Evolutionary conservation across 2,329 filamentous ascomycete genomes (phyloP), one percentile per base, ranked within the genome.

Genomic region (Aspergillus sp.): DNA sequence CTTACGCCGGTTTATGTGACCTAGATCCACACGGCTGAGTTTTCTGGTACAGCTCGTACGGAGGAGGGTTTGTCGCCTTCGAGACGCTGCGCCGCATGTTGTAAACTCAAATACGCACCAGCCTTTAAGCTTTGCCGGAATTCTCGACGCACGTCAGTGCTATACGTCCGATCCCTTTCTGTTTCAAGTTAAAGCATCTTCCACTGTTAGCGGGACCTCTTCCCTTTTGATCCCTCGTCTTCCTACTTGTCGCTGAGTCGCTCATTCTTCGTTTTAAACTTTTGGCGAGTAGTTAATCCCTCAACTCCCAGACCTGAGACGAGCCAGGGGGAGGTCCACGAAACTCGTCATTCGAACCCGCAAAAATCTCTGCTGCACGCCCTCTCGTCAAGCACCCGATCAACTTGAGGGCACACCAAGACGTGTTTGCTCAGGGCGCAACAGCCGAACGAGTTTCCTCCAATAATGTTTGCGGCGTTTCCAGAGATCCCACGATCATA

Each of bases 381-480:
- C 45, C 7, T 15, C 53, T 25, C 43, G 11, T 30, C 53, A 55
- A 55, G 47, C 47, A 57, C 54, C 43, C 46, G 28, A 49, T 50
- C 47, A 30, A 34, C 34, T 34, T 30, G 31, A 41, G 15, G 15
- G 34, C 34, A 41, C 34, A 15, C 11, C 34, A 17, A 15, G 25
- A 11, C n/a, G 19, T 23, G 46, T 46, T 22, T 17, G 52, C 38
- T 41, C 49, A 25, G 47, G 47, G 9, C 43, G 53, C 54, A 54
- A 19, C 15, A 15, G 23, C 17, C 15, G 30, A 13, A 3, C 30
- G 48, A 28, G 13, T 22, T 25, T 13, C 48, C 17, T 25, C 47
- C 45, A 57, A 64, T 59, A 50, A 66, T 67, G 64, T 54, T 55
- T 55, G 56, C 57, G 41, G 61, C 54, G 43, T 25, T 49, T 46